Evolutionary conservation across 2,329 filamentous ascomycete species (phyloP).

Genomic region (Neofusicoccum laricinum): DNA sequence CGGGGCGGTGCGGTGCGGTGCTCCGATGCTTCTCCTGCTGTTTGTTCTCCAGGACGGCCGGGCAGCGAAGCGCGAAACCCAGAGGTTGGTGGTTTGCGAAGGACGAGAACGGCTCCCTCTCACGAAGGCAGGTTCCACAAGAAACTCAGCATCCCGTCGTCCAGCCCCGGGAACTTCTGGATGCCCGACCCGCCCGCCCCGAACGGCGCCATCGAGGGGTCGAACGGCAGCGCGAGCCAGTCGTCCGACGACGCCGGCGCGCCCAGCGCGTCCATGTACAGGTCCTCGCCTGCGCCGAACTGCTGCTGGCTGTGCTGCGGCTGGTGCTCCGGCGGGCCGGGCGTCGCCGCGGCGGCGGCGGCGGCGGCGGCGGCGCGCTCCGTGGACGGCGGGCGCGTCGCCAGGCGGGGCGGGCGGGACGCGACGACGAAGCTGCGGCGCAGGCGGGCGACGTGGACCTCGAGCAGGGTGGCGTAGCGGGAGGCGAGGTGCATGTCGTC

Average conservation of each 20-base stretch:
- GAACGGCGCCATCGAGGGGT: conserved; percentile 39
- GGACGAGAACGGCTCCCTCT: too few relatives aligned
- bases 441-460: conserved; percentile 41
- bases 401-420: conserved; percentile 33
- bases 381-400: conserved; percentile 28
- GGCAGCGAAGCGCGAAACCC: too few relatives aligned
- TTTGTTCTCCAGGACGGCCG: too few relatives aligned
- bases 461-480: conserved; percentile 50
- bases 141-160: conserved; percentile 37
- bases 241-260: conserved; percentile 26
- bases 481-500: conserved; percentile 54
- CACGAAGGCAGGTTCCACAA: conserved; percentile 38
- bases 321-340: neutral
- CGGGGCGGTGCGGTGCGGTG: neutral
- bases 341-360: neutral
- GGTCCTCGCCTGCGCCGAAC: neutral
- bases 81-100: too few relatives aligned
- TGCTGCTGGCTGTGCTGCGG: neutral
- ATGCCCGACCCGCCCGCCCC: conserved; percentile 27
- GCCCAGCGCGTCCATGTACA: neutral
- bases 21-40: too few relatives aligned
- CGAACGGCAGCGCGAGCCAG: conserved; percentile 38
- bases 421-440: conserved; percentile 37
- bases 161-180: conserved; percentile 36
- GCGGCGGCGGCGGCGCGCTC: conserved; percentile 23